phyloP scores from a whole-genome alignment of 2,329 filamentous ascomycete genomes.

The Apiospora aurea region DNA sequence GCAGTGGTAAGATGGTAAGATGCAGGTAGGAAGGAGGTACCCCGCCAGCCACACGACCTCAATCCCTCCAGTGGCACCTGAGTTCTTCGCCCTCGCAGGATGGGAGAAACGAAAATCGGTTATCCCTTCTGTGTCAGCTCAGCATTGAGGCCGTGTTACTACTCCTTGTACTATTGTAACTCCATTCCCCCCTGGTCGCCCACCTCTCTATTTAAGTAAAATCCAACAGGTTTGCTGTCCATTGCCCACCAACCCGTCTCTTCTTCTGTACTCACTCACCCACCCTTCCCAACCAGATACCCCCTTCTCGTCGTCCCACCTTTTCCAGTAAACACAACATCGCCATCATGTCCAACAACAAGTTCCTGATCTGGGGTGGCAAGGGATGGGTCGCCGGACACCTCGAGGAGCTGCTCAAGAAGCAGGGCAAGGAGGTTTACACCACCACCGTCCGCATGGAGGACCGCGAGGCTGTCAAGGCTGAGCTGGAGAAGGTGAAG shows the following conservation, averaged over 20 bases:
- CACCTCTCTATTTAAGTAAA: constrained; percentile 20
- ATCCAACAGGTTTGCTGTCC: background rate
- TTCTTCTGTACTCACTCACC: background rate
- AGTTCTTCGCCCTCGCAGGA: background rate
- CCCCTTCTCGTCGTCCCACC: background rate
- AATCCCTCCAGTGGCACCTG: background rate
- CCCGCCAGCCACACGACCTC: constrained; percentile 14
- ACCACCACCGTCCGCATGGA: constrained; percentile 71
- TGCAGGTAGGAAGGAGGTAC: constrained; percentile 10
- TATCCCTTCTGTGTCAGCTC: constrained; percentile 15
- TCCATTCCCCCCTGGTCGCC: constrained; percentile 17
- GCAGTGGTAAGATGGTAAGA: background rate
- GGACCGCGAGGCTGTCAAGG: constrained; percentile 62
- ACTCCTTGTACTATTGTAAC: constrained; percentile 12
- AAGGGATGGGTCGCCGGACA: constrained; percentile 61
- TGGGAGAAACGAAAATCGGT: constrained; percentile 4
- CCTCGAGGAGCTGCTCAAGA: constrained; percentile 63
- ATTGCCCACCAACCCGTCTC: background rate
- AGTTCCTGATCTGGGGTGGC: constrained; percentile 49
- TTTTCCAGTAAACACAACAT: constrained; percentile 8
- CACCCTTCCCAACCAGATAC: background rate
- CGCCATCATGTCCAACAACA: constrained; percentile 13
- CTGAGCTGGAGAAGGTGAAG: constrained; percentile 63
- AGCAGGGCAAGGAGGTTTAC: constrained; percentile 66
- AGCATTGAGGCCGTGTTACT: constrained; percentile 16